These are phyloP conservation scores for Quillaja saponaria DNA, from an alignment of 306 rosid species.

Conservation along the genomic window DNA sequence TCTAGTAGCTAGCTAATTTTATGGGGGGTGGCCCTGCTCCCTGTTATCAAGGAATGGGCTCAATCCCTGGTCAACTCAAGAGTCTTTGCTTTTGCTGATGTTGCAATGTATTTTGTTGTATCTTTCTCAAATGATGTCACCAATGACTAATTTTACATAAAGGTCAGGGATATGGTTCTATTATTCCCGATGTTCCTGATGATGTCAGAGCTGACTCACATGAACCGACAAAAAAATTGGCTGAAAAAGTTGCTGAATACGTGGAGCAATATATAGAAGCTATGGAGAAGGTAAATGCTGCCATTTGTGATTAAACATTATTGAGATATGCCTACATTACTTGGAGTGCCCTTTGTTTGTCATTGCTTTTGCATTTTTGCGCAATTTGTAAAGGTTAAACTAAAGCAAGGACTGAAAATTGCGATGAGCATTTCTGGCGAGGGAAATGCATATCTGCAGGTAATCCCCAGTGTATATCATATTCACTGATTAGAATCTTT, in stretches of 20 bases:
- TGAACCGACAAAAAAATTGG: slow-evolving; percentile 54
- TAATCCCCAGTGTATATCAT: slow-evolving; percentile 32
- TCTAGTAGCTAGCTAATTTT: slow-evolving; percentile 24
- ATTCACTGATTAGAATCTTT: not conserved
- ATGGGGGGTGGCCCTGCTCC: too few species aligned
- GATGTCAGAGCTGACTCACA: slow-evolving; percentile 54
- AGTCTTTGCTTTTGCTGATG: not conserved
- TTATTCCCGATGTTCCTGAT: slow-evolving; percentile 70
- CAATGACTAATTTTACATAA: too few species aligned
- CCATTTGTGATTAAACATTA: slow-evolving; percentile 17
- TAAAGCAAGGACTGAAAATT: slow-evolving; percentile 85
- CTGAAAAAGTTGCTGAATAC: slow-evolving; percentile 60
- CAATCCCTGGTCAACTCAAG: too few species aligned
- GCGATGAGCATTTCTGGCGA: slow-evolving; percentile 88
- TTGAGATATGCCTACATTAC: slow-evolving; percentile 9
- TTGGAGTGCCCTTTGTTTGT: not conserved
- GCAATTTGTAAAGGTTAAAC: slow-evolving; percentile 66
- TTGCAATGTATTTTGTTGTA: not conserved
- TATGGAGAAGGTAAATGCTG: slow-evolving; percentile 84
- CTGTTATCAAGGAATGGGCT: too few species aligned
- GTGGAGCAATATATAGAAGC: slow-evolving; percentile 79
- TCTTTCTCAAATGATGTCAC: too few species aligned
- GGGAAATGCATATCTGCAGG: slow-evolving; percentile 92
- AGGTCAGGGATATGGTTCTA: slow-evolving; percentile 88
- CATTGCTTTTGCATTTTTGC: slow-evolving; percentile 21